These are phyloP conservation scores for Microsporum audouinii DNA, from an alignment of 2,329 filamentous ascomycete species.

Conservation along the genomic window DNA sequence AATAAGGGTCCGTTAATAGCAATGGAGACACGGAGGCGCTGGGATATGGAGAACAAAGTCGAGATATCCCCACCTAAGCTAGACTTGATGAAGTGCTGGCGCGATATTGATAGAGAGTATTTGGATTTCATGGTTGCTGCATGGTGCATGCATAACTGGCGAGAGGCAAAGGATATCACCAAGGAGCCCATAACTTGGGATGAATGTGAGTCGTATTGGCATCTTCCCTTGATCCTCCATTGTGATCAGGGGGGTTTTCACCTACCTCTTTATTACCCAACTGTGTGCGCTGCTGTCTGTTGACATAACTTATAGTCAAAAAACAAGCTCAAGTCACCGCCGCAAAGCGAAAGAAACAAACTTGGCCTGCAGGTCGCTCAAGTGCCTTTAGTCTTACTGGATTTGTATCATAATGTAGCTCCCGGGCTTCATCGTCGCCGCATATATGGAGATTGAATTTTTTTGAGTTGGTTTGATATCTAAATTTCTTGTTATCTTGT, in stretches of 20 bases:
- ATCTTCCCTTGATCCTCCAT: background rate
- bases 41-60: slow-evolving; percentile 13
- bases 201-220: slow-evolving; percentile 11
- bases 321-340: slow-evolving; percentile 9
- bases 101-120: slow-evolving; percentile 9
- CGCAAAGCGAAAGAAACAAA: background rate
- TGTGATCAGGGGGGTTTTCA: too few species aligned
- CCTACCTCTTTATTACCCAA: background rate
- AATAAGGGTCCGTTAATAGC: slow-evolving; percentile 9
- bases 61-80: slow-evolving; percentile 10
- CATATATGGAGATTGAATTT: too few species aligned
- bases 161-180: slow-evolving; percentile 15
- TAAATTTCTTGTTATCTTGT: too few species aligned
- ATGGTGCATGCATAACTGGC: slow-evolving; percentile 17
- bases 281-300: background rate
- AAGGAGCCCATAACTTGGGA: slow-evolving; percentile 15
- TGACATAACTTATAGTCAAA: slow-evolving; percentile 7
- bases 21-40: slow-evolving; percentile 12
- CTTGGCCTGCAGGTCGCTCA: slow-evolving; percentile 1
- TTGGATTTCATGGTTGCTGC: slow-evolving; percentile 14
- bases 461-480: too few species aligned
- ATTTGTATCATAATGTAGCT: background rate
- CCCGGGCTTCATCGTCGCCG: background rate
- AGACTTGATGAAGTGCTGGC: slow-evolving; percentile 10
- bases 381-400: background rate